Evolutionary conservation across 129 eudicot species (phyloP).

Genomic region (Helianthus tuberosus): DNA sequence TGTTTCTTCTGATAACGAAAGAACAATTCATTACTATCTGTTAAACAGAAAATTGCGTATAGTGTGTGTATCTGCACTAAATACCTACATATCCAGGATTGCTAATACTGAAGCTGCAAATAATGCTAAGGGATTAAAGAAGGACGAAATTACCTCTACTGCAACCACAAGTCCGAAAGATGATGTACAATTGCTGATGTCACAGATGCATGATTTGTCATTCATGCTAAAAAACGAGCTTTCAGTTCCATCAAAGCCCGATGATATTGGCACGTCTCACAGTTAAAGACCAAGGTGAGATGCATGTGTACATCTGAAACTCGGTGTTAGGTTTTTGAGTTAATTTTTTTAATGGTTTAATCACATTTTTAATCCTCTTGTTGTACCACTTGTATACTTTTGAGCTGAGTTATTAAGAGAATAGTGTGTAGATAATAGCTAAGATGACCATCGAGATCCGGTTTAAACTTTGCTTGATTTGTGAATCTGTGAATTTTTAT

Average conservation of each 20-base stretch:
- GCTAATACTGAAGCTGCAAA: conserved; percentile 13
- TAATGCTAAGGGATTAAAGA: conserved; percentile 19
- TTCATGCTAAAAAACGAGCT: conserved; percentile 71
- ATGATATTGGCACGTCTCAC: conserved; percentile 16
- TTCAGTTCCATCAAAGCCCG: conserved; percentile 47
- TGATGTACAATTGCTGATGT: conserved; percentile 55
- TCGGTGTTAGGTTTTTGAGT: conserved; percentile 14
- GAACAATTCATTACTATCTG: conserved; percentile 2
- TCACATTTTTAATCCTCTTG: conserved; percentile 18
- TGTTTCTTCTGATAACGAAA: not conserved
- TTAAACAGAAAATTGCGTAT: not conserved
- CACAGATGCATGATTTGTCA: conserved; percentile 84
- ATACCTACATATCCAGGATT: conserved; percentile 33
- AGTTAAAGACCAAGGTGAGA: conserved; percentile 23
- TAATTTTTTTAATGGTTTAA: not conserved
- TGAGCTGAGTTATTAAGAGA: conserved; percentile 26
- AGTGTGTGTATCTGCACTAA: not conserved
- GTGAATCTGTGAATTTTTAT: conserved; percentile 1
- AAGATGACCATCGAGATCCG: conserved; percentile 18
- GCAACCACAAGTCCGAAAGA: conserved; percentile 22
- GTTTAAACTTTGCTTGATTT: conserved; percentile 16
- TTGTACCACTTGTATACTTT: conserved; percentile 36
- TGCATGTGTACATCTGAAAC: conserved; percentile 10
- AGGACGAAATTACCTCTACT: conserved; percentile 19
- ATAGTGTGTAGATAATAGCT: conserved; percentile 35